These are phyloP conservation scores for Stachybotrys elegans DNA, from an alignment of 2,329 filamentous ascomycete genomes.

Conservation along the genomic window DNA sequence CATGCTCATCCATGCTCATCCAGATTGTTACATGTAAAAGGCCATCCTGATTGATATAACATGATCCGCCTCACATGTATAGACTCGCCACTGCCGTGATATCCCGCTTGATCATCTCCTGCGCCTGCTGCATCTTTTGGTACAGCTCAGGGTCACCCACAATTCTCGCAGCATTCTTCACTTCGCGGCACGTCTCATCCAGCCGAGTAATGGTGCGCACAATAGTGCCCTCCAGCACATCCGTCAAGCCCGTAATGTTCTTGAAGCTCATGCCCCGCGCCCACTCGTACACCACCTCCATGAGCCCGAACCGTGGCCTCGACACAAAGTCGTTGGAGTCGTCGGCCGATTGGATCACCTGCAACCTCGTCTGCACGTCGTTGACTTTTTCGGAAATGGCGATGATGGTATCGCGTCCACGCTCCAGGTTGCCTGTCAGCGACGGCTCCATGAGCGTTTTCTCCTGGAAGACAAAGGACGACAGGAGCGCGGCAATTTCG, in stretches of 20 bases:
- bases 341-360: slow-evolving; percentile 86
- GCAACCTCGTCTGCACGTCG: slow-evolving; percentile 78
- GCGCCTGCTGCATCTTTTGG: slow-evolving; percentile 93
- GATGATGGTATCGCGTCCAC: slow-evolving; percentile 79
- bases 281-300: slow-evolving; percentile 99
- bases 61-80: too few species aligned
- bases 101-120: slow-evolving; percentile 96
- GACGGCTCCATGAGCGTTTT: slow-evolving; percentile 81
- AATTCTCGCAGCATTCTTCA: slow-evolving; percentile 93
- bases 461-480: slow-evolving; percentile 95
- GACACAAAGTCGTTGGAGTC: slow-evolving; percentile 91
- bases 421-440: slow-evolving; percentile 75
- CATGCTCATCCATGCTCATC: too few species aligned
- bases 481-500: slow-evolving; percentile 91
- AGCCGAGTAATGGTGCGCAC: slow-evolving; percentile 89
- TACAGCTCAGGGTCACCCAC: slow-evolving; percentile 92
- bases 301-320: slow-evolving; percentile 82
- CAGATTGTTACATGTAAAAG: too few species aligned
- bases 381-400: slow-evolving; percentile 91
- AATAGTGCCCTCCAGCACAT: slow-evolving; percentile 95
- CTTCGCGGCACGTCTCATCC: slow-evolving; percentile 94
- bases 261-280: slow-evolving; percentile 97
- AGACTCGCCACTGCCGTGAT: slow-evolving; percentile 85
- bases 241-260: slow-evolving; percentile 91
- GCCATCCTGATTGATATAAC: too few species aligned